Base-by-base conservation (phyloP, 768 basidiomycete species). In the Rhodosporidiobolus odoratus region DNA sequence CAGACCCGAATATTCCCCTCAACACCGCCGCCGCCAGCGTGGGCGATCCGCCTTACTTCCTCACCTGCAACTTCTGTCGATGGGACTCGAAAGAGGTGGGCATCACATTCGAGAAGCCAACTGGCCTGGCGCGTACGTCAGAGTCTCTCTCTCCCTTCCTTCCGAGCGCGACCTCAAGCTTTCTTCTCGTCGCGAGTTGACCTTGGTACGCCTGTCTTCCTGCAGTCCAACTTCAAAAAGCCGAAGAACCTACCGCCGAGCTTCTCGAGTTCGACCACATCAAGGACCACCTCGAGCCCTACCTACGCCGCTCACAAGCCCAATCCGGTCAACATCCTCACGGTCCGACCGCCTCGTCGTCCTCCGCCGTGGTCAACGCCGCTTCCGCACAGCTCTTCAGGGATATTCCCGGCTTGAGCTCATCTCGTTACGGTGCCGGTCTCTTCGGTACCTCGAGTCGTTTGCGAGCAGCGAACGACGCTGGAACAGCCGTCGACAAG, bases 251-350 rank as follows among this genome's bases (percentile, higher is more conserved):
- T 32, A 88, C 88, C 0, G 87, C 89, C 16, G 92, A 91, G 66
- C 85, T 86, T 17, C 81, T 92, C 72, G 94, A 96, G 80, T 93
- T 96, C 77, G 96, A 99, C 75, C 86, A 89, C 69, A 80, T 99
- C 76, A 95, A 95, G 81, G 92, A 96, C 76, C 94, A 98, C 80
- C 93, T 97, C 82, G 96, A 98, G 79, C 90, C 92, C 65, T 90
- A 91, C 83, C 82, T 99, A 80, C 88, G 92, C 81, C 67, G 77
- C 32, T 68, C 76, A 1, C 69, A 79, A 38, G 59, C 75, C 23
- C 62, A 76, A 1, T 27, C 77, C 5, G 40, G 74, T 2, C 56
- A 58, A 27, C 35, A 62, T 63, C 30, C 68, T 43, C 43, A 73
- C 60, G 30, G 64, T 38, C 23, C 66, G 21, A 40, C 30, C 59